Conservation (phyloP, 805 yeast species). For the Jamesozyma spencerorum region DNA sequence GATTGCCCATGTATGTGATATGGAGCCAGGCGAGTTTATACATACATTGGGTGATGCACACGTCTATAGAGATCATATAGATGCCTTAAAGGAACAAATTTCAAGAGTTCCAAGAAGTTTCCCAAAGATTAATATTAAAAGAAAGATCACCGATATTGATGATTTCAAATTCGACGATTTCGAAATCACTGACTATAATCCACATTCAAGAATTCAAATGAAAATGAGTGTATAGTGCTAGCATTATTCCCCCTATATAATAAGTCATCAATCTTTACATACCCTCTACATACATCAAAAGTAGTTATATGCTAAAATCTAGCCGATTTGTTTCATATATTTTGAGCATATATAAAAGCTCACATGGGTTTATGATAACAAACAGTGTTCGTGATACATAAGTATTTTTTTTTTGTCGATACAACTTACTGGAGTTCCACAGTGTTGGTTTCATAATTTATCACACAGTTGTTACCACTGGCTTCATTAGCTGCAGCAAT, state of each 20-base stretch:
- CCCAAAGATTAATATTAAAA: constrained; percentile 67
- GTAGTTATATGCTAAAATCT: too few species aligned
- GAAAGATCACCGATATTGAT: constrained; percentile 65
- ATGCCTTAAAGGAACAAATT: constrained; percentile 76
- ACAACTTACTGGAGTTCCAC: constrained; percentile 17
- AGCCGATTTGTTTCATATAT: too few species aligned
- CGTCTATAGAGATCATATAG: constrained; percentile 87
- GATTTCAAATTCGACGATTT: constrained; percentile 87
- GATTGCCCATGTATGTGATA: constrained; percentile 92
- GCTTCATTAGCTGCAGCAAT: constrained; percentile 32
- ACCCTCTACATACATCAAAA: too few species aligned
- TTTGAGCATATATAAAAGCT: too few species aligned
- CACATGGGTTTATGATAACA: too few species aligned
- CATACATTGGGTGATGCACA: constrained; percentile 97
- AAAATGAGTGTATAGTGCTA: constrained; percentile 76
- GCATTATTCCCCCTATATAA: too few species aligned
- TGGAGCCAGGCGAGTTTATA: constrained; percentile 92
- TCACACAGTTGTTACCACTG: constrained; percentile 29
- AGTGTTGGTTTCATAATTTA: constrained; percentile 32
- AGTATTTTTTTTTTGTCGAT: too few species aligned
- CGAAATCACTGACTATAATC: constrained; percentile 68
- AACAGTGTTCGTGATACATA: too few species aligned
- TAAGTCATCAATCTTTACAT: too few species aligned
- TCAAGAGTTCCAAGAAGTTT: constrained; percentile 65
- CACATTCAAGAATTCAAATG: constrained; percentile 82